Evolutionary conservation across 176 grass and related monocot genomes (phyloP).

Genomic region (Areca catechu): DNA sequence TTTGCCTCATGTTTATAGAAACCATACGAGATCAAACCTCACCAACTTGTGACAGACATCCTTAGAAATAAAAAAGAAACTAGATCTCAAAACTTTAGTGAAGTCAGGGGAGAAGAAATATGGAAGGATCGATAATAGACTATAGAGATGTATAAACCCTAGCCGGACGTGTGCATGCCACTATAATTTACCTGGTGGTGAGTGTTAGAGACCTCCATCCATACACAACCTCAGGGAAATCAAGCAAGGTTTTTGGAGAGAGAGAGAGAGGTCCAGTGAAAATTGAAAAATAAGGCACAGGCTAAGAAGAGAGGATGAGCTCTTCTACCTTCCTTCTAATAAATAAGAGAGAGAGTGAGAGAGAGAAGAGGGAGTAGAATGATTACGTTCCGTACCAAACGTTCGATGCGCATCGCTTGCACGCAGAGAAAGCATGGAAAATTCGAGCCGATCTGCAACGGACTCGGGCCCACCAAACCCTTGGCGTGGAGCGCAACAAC

Average conservation of each 20-base stretch:
- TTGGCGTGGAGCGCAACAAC: too few species aligned
- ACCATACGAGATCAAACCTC: too few species aligned
- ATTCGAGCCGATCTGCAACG: constrained; percentile 2
- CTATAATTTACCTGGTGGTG: neutral
- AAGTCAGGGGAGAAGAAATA: neutral
- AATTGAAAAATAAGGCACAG: too few species aligned
- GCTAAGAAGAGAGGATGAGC: neutral
- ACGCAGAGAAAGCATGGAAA: constrained; percentile 10
- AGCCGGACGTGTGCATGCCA: too few species aligned
- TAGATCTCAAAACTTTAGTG: too few species aligned
- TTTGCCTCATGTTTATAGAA: too few species aligned
- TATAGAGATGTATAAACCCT: neutral
- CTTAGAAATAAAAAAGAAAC: too few species aligned
- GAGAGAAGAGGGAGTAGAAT: neutral
- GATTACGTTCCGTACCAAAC: constrained; percentile 1
- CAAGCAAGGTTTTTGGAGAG: neutral
- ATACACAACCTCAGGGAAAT: constrained; percentile 3
- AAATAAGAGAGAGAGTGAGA: neutral
- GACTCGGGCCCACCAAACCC: neutral
- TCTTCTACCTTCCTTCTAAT: neutral
- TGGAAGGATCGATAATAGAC: neutral
- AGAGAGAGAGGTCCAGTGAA: neutral
- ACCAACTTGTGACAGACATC: too few species aligned
- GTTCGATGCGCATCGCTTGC: constrained; percentile 3
- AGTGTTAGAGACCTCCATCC: constrained; percentile 9